Base-by-base conservation (phyloP, 2,329 filamentous ascomycete genomes). In the Colletotrichum camelliae region DNA sequence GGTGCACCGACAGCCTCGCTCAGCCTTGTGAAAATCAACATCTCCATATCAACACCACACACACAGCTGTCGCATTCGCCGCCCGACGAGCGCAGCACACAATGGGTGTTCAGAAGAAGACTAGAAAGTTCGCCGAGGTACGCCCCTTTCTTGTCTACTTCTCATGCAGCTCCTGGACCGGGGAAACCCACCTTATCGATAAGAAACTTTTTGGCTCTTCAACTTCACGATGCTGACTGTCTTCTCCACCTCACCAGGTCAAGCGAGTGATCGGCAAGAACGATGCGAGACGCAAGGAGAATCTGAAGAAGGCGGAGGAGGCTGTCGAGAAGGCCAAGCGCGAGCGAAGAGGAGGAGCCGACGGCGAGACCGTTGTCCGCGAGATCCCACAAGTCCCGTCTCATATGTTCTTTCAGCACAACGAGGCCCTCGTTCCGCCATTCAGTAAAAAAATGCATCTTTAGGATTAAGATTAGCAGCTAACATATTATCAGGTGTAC, bases 81-180 rank as follows among this genome's bases (percentile, higher is more conserved):
- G 15, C 55, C n/a, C 62, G 18, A 65, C 58, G 58, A 65, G 12
- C 37, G 52, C 18, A 72, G 24, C 6, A 58, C 62, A 79, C 73
- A 77, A 98, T 98, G 96, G 96, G 96, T 86, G 92, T 96, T 80
- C 92, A 93, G 78, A 98, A 98, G 88, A 95, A 93, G 84, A 98
- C 95, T 69, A 93, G 96, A 88, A 98, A 98, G 88, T 98, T 98
- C 84, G 96, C 93, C 66, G 88, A 90, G 83, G 91, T 91, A 81
- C 76, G 86, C 77, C 48, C n/a, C 29, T 80, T 81, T 82, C 78
- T 33, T 2, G 16, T 18, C 1, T 1, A 27, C 12, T 43, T 64
- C 21, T 52, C n/a, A 64, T n/a, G 21, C 61, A 15, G n/a, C n/a
- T 39, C 24, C 31, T n/a, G 58, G 16, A 43, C 70, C 18, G 48